These are phyloP conservation scores for Apostasia shenzhenica DNA, from an alignment of 106 monocot species.

Conservation along the genomic window DNA sequence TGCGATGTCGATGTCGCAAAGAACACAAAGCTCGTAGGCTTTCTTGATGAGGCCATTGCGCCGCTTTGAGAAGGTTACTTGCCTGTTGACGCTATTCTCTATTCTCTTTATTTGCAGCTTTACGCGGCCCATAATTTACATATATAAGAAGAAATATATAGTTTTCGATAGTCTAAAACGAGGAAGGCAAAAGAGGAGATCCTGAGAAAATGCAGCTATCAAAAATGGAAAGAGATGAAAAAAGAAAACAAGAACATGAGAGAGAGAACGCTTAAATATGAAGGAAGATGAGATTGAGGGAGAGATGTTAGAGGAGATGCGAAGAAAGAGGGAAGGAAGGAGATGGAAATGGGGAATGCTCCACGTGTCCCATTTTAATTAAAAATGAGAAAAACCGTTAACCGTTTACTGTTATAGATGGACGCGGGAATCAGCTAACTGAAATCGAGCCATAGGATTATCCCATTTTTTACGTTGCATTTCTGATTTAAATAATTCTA, in stretches of 20 bases:
- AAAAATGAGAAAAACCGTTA: background rate
- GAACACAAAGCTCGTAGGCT: slow-evolving; percentile 85
- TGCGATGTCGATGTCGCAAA: slow-evolving; percentile 84
- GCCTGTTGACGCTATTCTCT: slow-evolving; percentile 71
- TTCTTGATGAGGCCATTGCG: slow-evolving; percentile 95
- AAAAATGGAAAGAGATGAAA: background rate
- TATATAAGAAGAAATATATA: background rate
- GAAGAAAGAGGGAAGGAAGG: slow-evolving; percentile 10
- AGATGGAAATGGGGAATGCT: background rate
- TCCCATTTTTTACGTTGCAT: too few relatives aligned
- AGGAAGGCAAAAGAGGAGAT: background rate
- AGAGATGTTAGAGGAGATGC: slow-evolving; percentile 2
- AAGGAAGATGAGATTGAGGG: background rate
- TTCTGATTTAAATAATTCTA: too few relatives aligned
- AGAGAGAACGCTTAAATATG: background rate
- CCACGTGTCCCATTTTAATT: too few relatives aligned
- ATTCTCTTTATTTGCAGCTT: slow-evolving; percentile 85
- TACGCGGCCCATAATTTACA: slow-evolving; percentile 60
- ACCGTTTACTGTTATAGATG: background rate
- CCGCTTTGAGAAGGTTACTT: slow-evolving; percentile 89
- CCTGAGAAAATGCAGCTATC: background rate
- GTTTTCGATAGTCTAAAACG: background rate
- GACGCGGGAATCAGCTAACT: background rate
- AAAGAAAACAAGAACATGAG: background rate
- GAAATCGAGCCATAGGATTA: background rate